These are phyloP conservation scores for Magnolia sinica DNA, from an alignment of 164 flowering plant species.

Conservation along the genomic window DNA sequence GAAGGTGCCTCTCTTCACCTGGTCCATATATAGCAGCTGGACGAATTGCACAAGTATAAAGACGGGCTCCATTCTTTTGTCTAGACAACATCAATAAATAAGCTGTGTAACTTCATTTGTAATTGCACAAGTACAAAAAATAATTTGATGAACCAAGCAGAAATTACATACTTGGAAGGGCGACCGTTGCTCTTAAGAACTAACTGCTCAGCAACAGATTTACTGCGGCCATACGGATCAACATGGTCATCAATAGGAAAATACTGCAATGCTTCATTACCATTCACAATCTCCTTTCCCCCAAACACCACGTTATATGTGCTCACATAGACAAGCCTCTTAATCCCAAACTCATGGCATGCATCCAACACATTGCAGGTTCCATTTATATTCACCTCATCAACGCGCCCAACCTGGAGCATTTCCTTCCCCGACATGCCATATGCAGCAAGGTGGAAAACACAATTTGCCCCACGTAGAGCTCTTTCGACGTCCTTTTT, in stretches of 20 bases:
- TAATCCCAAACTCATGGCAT: constrained; percentile 60
- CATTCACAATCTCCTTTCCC: constrained; percentile 77
- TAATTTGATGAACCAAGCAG: neutral
- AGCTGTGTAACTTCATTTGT: neutral
- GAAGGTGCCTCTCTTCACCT: constrained; percentile 92
- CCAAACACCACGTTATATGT: constrained; percentile 91
- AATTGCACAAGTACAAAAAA: neutral
- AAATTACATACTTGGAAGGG: constrained; percentile 60
- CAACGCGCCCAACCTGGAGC: constrained; percentile 80
- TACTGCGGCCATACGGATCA: constrained; percentile 79
- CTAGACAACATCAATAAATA: constrained; percentile 24
- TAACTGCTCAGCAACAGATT: constrained; percentile 86
- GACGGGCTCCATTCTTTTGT: constrained; percentile 45
- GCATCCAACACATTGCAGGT: constrained; percentile 77
- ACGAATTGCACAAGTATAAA: constrained; percentile 88
- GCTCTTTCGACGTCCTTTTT: constrained; percentile 73
- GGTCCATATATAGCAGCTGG: constrained; percentile 98
- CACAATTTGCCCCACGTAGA: constrained; percentile 73
- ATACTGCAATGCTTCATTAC: constrained; percentile 74
- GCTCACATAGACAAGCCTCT: constrained; percentile 83
- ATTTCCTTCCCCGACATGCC: constrained; percentile 99
- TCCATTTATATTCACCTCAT: constrained; percentile 77
- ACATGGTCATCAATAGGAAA: constrained; percentile 72
- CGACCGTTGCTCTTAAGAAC: constrained; percentile 83
- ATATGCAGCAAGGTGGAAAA: constrained; percentile 90